Base-by-base conservation (phyloP, 192 early-diverging fungal species). In the Backusella tarrabulga region DNA sequence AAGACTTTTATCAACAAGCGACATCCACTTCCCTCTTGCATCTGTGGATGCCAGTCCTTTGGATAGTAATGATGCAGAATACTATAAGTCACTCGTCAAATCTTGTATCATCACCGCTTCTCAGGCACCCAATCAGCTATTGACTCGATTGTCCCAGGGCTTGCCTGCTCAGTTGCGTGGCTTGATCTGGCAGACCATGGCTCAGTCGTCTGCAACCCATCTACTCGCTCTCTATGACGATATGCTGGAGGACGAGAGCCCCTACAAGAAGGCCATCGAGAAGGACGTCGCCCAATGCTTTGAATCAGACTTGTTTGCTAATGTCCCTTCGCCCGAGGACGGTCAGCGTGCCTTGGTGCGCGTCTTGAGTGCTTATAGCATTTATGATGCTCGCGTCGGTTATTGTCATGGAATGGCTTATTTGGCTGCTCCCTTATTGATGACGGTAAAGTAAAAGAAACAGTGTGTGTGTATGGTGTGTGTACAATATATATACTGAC, bases 351-450 rank as follows among this genome's bases (percentile, higher is more conserved):
- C 87, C 67, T 85, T 98, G 82, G 92, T 92, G 78, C 91, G 95
- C 72, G 86, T 98, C 12, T 85, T 97, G 56, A 97, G 94, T 81
- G 96, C 96, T 5, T 98, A 98, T 79, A 91, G 90, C 34, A 74
- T 97, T 23, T 98, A 95, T 80, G 97, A 98, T 78, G 83, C 91
- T 19, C 93, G 96, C 77, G 92, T 98, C 44, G 97, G 97, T 19
- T 98, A 98, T 79, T 97, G 96, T 81, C 96, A 97, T 86, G 96
- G 96, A 12, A 87, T 98, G 40, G 91, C 93, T 6, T 97, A 97
- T 79, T 88, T 98, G 36, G 93, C 94, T 8, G 96, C 95, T n/a
- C 92, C 93, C 70, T 77, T 98, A 68, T 83, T 98, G 50, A 84
- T 97, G 87, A 95, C 92, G 85, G 94, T 94, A 86, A 82, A 71